Conservation (phyloP, 1,284 basidiomycete species). For the Pulchroboletus neoregius region DNA sequence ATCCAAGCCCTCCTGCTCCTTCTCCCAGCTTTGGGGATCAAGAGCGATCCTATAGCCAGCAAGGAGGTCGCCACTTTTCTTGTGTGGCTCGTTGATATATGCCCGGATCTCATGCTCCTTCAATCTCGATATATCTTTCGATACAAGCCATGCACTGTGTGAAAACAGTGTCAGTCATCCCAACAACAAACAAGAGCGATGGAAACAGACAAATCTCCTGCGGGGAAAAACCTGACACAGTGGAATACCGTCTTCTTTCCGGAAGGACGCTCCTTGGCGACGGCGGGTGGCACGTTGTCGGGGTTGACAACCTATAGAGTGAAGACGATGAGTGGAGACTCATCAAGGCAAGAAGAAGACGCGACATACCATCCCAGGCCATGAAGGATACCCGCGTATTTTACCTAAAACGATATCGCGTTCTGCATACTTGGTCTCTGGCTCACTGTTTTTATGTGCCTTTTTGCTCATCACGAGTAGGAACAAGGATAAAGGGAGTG, state of each 20-base stretch:
- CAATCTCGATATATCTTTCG: conserved; percentile 80
- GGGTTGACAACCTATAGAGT: conserved; percentile 69
- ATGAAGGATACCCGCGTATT: conserved; percentile 89
- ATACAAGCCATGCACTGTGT: conserved; percentile 77
- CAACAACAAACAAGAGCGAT: conserved; percentile 12
- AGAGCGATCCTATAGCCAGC: conserved; percentile 81
- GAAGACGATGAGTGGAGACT: conserved; percentile 5
- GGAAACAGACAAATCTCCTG: conserved; percentile 81
- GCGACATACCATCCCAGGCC: conserved; percentile 82
- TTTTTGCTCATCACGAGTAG: conserved; percentile 54
- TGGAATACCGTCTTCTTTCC: conserved; percentile 69
- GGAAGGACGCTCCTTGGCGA: conserved; percentile 65
- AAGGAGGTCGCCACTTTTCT: conserved; percentile 73
- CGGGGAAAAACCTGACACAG: conserved; percentile 86
- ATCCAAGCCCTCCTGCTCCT: conserved; percentile 46
- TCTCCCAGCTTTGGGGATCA: conserved; percentile 77
- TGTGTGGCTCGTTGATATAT: conserved; percentile 73
- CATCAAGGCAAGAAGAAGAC: conserved; percentile 18
- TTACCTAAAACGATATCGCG: conserved; percentile 90
- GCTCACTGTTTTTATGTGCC: conserved; percentile 44
- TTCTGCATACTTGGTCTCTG: conserved; percentile 47
- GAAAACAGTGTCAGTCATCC: conserved; percentile 16
- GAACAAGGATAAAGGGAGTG: conserved; percentile 13
- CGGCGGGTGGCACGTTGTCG: conserved; percentile 53
- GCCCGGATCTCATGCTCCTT: conserved; percentile 79